Percentiles rank a stretch among this genome's conserved stretches.
Conservation (phyloP, 106 monocot genomes). For the Allium cepa region DNA sequence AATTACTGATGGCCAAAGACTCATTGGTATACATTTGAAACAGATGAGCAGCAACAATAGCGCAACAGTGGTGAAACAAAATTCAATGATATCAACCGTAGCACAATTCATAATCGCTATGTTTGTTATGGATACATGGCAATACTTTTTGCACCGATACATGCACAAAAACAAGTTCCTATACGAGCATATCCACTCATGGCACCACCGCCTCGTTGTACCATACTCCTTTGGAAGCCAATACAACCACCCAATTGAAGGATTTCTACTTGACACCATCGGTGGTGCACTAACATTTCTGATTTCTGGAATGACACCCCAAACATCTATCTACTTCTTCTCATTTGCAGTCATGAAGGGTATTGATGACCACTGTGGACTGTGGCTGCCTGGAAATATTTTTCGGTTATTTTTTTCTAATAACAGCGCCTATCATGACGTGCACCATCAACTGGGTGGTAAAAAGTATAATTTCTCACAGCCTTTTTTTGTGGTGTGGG, state of each 20-base stretch:
- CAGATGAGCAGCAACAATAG: too few species aligned
- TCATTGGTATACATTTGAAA: too few species aligned
- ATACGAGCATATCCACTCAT: slow-evolving; percentile 32
- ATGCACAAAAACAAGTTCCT: slow-evolving; percentile 55
- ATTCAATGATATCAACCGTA: too few species aligned
- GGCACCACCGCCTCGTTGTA: slow-evolving; percentile 31
- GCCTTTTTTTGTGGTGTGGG: slow-evolving; percentile 19
- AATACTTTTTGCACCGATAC: slow-evolving; percentile 45
- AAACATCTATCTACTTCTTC: slow-evolving; percentile 31
- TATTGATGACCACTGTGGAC: slow-evolving; percentile 38
- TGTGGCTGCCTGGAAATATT: slow-evolving; percentile 27
- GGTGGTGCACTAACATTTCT: slow-evolving; percentile 42
- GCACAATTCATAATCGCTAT: slow-evolving; percentile 41
- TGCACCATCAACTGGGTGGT: slow-evolving; percentile 35
- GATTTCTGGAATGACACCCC: slow-evolving; percentile 39
- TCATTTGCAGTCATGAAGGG: slow-evolving; percentile 39
- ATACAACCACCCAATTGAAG: slow-evolving; percentile 43
- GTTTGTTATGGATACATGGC: slow-evolving; percentile 61
- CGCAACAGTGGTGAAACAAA: too few species aligned
- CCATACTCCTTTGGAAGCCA: slow-evolving; percentile 36
- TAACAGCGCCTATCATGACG: slow-evolving; percentile 45
- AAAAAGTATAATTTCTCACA: slow-evolving; percentile 17
- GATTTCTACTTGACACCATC: slow-evolving; percentile 40
- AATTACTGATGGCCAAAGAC: too few species aligned
- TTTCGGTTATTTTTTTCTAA: slow-evolving; percentile 31